Evolutionary conservation across 805 yeast genomes (phyloP).

Genomic region (Metschnikowia sp.): DNA sequence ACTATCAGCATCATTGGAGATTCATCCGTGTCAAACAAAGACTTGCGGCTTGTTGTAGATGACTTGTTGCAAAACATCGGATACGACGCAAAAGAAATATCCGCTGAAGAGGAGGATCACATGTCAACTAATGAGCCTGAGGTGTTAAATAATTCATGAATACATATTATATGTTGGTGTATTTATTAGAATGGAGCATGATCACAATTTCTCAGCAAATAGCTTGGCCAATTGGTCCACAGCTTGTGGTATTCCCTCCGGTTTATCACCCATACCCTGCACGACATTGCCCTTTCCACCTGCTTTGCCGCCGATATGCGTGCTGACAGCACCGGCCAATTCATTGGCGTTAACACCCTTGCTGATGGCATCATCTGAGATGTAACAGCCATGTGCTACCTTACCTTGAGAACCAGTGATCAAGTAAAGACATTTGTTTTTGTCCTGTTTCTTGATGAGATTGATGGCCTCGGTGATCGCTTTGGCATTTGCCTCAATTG

Average conservation of each 20-base stretch:
- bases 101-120: constrained; percentile 53
- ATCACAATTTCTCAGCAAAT: constrained; percentile 55
- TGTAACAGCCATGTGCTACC: constrained; percentile 94
- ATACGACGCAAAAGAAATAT: constrained; percentile 53
- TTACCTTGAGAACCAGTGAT: constrained; percentile 69
- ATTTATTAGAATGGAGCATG: constrained; percentile 2
- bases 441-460: constrained; percentile 70
- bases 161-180: background rate
- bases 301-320: constrained; percentile 88
- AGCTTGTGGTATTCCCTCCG: constrained; percentile 67
- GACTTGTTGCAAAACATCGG: constrained; percentile 44
- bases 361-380: constrained; percentile 65
- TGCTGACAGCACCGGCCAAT: constrained; percentile 67
- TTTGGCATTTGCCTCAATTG: constrained; percentile 81
- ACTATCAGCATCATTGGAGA: constrained; percentile 77
- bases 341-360: constrained; percentile 74
- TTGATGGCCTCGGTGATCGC: constrained; percentile 91
- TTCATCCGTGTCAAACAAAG: constrained; percentile 22
- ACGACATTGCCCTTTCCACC: constrained; percentile 97
- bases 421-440: constrained; percentile 73
- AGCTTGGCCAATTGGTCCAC: constrained; percentile 62
- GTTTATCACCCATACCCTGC: constrained; percentile 94
- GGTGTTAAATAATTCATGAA: background rate
- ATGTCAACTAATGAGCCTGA: constrained; percentile 30
- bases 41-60: constrained; percentile 44